These are phyloP conservation scores for Colletotrichum salicis DNA, from an alignment of 2,329 filamentous ascomycete genomes.

Conservation along the genomic window DNA sequence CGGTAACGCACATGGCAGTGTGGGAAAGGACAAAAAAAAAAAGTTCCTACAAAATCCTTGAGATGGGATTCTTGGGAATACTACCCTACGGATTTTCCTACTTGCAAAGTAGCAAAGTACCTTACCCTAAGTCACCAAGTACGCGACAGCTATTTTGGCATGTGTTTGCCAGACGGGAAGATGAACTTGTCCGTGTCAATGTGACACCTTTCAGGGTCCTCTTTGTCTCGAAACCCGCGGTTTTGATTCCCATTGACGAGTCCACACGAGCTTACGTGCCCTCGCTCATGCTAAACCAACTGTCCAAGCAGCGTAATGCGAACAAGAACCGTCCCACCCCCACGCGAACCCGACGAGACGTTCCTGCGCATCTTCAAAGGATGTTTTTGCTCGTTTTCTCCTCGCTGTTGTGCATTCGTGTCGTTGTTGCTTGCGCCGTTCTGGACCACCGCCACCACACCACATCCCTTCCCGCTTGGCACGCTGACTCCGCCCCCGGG, in stretches of 20 bases:
- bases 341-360: slow-evolving; percentile 54
- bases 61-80: background rate
- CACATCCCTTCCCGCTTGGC: slow-evolving; percentile 48
- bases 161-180: slow-evolving; percentile 35
- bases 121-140: background rate
- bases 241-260: slow-evolving; percentile 1
- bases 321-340: slow-evolving; percentile 47
- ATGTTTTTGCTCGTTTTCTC: slow-evolving; percentile 42
- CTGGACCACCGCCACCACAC: background rate
- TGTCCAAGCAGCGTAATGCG: slow-evolving; percentile 41
- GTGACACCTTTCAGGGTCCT: slow-evolving; percentile 41
- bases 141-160: background rate
- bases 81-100: background rate
- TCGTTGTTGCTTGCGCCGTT: background rate
- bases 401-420: slow-evolving; percentile 33
- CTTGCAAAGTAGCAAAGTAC: background rate
- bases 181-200: background rate
- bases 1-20: background rate
- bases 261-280: slow-evolving; percentile 51
- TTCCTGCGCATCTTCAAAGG: slow-evolving; percentile 47
- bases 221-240: slow-evolving; percentile 37
- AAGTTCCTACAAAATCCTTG: background rate
- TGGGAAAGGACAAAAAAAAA: background rate
- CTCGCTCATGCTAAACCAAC: slow-evolving; percentile 53
- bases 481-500: slow-evolving; percentile 48